Conservation (phyloP, 2,329 filamentous ascomycete genomes). For the Colletotrichum spinosum region DNA sequence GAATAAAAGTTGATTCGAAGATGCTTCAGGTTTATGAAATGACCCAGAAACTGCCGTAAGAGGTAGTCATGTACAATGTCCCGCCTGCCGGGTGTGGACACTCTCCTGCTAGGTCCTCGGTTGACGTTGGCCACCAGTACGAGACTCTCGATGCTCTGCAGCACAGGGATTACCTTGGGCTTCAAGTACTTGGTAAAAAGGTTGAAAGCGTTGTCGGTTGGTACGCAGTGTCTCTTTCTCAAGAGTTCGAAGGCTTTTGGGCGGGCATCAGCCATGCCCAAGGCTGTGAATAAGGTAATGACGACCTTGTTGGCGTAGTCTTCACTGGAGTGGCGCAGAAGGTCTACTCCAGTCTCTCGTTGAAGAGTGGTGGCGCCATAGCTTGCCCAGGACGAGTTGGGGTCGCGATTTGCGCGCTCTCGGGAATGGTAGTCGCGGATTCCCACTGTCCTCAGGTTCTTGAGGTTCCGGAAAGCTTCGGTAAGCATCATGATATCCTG, state of each 20-base stretch:
- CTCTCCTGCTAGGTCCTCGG: background rate
- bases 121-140: constrained; percentile 47
- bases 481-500: constrained; percentile 64
- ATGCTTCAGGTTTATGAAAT: constrained; percentile 57
- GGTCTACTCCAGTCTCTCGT: constrained; percentile 47
- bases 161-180: constrained; percentile 50
- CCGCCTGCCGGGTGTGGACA: background rate
- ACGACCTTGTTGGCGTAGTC: constrained; percentile 52
- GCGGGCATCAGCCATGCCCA: constrained; percentile 52
- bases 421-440: constrained; percentile 68
- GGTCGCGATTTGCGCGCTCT: constrained; percentile 61
- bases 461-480: constrained; percentile 66
- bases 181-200: constrained; percentile 53
- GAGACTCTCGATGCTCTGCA: constrained; percentile 59
- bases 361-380: constrained; percentile 61
- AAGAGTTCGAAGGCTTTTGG: constrained; percentile 62
- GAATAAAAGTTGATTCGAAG: constrained; percentile 63
- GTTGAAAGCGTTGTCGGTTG: constrained; percentile 59
- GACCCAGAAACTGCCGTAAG: constrained; percentile 52
- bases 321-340: constrained; percentile 12
- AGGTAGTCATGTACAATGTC: constrained; percentile 29
- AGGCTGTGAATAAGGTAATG: constrained; percentile 52
- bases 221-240: constrained; percentile 45
- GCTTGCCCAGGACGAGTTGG: constrained; percentile 60
- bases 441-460: constrained; percentile 66